Evolutionary conservation across 2,329 filamentous ascomycete species (phyloP).

Genomic region (Cordyceps farinosa): DNA sequence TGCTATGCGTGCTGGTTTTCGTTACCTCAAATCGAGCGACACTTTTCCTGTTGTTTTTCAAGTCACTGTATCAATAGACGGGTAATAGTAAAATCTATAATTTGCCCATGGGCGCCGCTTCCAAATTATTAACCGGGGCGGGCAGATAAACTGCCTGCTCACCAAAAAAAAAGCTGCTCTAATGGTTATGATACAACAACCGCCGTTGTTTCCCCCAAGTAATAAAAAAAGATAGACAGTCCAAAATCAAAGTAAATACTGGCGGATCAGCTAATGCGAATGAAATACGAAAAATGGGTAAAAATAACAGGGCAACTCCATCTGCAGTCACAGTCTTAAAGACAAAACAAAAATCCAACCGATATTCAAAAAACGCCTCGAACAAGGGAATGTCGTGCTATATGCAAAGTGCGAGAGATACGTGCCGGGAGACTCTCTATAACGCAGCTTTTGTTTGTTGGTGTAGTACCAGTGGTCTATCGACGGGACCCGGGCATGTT

Average conservation of each 20-base stretch:
- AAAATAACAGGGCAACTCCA: neutral
- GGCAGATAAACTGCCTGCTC: neutral
- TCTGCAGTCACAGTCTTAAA: neutral
- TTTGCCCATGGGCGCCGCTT: neutral
- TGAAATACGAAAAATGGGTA: neutral
- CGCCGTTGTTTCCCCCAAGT: neutral
- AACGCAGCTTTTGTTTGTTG: neutral
- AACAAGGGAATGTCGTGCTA: slow-evolving; percentile 7
- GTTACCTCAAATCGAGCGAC: too few species aligned
- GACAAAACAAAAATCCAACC: neutral
- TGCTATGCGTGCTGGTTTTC: too few species aligned
- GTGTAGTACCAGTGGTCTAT: slow-evolving; percentile 26
- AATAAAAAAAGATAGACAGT: neutral
- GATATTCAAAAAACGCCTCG: slow-evolving; percentile 11
- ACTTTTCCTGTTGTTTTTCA: too few species aligned
- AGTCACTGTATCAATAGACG: too few species aligned
- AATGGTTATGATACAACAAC: slow-evolving; percentile 2
- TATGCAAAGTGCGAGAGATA: neutral
- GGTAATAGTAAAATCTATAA: neutral
- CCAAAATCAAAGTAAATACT: neutral
- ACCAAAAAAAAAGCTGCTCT: neutral
- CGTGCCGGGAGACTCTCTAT: neutral
- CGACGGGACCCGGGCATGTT: slow-evolving; percentile 32
- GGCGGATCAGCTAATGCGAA: neutral
- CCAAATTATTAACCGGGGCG: slow-evolving; percentile 3